These are phyloP conservation scores for Nakazawaea populi DNA, from an alignment of 805 yeast species.

Conservation along the genomic window DNA sequence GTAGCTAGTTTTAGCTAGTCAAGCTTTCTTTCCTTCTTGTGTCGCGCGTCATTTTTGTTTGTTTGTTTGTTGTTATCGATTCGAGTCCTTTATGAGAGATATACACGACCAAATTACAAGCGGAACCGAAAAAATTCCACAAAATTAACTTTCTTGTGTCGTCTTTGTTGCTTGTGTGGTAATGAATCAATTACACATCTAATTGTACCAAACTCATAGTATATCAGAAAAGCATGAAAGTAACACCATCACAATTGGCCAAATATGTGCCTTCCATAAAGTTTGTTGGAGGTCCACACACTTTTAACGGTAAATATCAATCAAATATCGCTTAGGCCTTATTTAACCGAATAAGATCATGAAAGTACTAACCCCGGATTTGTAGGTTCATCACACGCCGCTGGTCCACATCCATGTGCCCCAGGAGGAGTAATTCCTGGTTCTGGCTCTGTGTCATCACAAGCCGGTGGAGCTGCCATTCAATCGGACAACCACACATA, in stretches of 20 bases:
- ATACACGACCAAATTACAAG: too few relatives aligned
- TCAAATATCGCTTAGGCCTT: neutral
- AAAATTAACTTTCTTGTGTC: too few relatives aligned
- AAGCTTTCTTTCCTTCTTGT: too few relatives aligned
- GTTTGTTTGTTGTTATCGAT: too few relatives aligned
- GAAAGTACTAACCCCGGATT: constrained; percentile 1
- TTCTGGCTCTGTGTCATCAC: constrained; percentile 6
- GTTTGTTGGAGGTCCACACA: constrained; percentile 80
- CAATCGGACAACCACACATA: constrained; percentile 17
- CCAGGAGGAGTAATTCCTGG: constrained; percentile 26
- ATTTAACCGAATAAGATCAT: too few relatives aligned
- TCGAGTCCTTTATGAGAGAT: too few relatives aligned
- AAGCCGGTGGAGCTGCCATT: constrained; percentile 6
- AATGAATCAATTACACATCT: neutral
- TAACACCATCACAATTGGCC: constrained; percentile 21
- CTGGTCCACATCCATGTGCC: constrained; percentile 30
- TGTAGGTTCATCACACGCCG: neutral
- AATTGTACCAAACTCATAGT: neutral
- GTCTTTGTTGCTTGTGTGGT: too few relatives aligned
- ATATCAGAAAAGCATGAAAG: constrained; percentile 19
- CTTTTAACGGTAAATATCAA: constrained; percentile 34
- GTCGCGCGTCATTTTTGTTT: too few relatives aligned
- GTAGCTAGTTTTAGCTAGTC: too few relatives aligned
- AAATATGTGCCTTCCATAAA: constrained; percentile 67
- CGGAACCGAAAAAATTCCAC: neutral